Evolutionary conservation across 176 grass and related monocot genomes (phyloP).

Genomic region (Melocanna baccifera): DNA sequence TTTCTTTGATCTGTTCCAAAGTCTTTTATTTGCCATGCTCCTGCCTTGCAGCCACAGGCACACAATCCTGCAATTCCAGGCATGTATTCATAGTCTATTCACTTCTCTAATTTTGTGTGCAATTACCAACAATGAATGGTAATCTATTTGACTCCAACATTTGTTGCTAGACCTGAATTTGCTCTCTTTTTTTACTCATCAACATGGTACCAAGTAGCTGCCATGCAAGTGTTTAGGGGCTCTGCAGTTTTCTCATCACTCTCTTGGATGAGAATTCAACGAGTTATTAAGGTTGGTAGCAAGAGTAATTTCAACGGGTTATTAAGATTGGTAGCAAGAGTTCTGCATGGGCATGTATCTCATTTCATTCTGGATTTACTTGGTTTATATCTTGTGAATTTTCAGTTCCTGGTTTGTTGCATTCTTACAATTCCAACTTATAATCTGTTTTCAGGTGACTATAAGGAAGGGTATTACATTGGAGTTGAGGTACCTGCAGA

Average conservation of each 20-base stretch:
- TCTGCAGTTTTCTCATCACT: neutral
- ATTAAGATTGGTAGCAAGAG: neutral
- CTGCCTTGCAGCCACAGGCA: too few relatives aligned
- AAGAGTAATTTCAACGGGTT: neutral
- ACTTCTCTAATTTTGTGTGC: too few relatives aligned
- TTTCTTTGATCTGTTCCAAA: too few relatives aligned
- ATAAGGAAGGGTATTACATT: too few relatives aligned
- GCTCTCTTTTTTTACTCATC: neutral
- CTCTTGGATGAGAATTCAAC: slow-evolving; percentile 9
- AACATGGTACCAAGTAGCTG: neutral
- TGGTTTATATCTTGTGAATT: neutral
- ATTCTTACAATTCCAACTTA: too few relatives aligned
- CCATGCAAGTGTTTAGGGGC: neutral
- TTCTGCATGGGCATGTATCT: neutral
- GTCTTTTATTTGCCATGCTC: too few relatives aligned
- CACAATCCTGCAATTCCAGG: too few relatives aligned
- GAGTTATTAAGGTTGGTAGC: neutral
- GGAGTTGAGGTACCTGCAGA: too few relatives aligned
- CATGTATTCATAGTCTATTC: too few relatives aligned
- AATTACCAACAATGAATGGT: too few relatives aligned
- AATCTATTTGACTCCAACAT: neutral
- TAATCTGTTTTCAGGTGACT: too few relatives aligned
- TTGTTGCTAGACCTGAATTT: neutral
- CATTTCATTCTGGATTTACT: neutral
- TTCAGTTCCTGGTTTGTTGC: too few relatives aligned